A percentile compares a stretch with the other conserved stretches of the same genome.
Conservation (phyloP, 1,139 yeast species). For the Hanseniaspora sp. region DNA sequence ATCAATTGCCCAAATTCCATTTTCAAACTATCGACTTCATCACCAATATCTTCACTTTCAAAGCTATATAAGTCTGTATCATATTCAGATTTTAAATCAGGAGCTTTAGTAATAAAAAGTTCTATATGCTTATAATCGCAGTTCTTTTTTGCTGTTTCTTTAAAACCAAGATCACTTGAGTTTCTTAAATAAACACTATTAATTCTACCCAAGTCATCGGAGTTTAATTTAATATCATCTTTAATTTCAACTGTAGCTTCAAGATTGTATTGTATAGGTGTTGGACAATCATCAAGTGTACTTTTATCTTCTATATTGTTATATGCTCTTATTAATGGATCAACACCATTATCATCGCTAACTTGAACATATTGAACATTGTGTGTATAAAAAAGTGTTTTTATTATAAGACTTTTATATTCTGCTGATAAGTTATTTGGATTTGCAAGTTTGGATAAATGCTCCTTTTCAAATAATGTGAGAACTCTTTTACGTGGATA, state of each 20-base stretch:
- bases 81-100: neutral
- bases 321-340: constrained; percentile 2
- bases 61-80: neutral
- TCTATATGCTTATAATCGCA: neutral
- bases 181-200: constrained; percentile 7
- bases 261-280: neutral
- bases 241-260: neutral
- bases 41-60: constrained; percentile 1
- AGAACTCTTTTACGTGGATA: constrained; percentile 6
- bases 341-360: neutral
- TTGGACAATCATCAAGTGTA: constrained; percentile 6
- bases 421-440: neutral
- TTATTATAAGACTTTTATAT: constrained; percentile 5
- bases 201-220: constrained; percentile 8
- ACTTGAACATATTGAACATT: neutral
- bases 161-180: neutral
- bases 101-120: constrained; percentile 3
- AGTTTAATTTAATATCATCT: neutral
- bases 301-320: constrained; percentile 6
- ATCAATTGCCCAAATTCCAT: neutral
- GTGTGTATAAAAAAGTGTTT: constrained; percentile 3
- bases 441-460: neutral
- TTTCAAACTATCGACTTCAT: constrained; percentile 1
- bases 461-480: constrained; percentile 3
- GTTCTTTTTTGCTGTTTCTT: neutral